Base-by-base conservation (phyloP, 2,329 filamentous ascomycete genomes). In the Penicillium sp. region DNA sequence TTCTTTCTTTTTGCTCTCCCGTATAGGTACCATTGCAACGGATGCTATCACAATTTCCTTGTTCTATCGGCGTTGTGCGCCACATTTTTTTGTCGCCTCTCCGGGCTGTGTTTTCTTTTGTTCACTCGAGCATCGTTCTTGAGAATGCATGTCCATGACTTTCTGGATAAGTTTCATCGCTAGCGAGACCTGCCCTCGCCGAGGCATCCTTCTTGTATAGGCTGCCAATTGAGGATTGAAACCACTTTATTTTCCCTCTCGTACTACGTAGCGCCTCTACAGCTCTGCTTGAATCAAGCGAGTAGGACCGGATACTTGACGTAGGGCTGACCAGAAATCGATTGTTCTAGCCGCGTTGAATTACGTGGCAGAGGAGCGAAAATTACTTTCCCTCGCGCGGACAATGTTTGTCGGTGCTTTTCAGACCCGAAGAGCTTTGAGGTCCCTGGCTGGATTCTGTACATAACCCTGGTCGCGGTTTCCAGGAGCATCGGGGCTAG, bases 1-100 rank as follows among this genome's bases (percentile, higher is more conserved):
- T 47, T 61, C 60, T 38, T 60, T 49, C 39, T 55, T 59, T 51
- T 55, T 48, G 7, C 31, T 55, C 42, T 52, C 45, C 59, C 49
- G 57, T 54, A 60, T 52, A 57, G 63, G 61, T 64, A 62, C 45
- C 58, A 62, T 65, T 61, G 58, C 50, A 50, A 58, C 50, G 54
- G 52, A 58, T 48, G 35, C 54, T 54, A 45, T 41, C 22, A 50
- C 51, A 7, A 25, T 55, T 42, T 49, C 35, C 22, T 42, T 59
- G 59, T 56, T 57, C 55, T 50, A 43, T n/a, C 51, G 22, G 52
- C 48, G 31, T 43, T 53, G 39, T 45, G 31, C 43, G 59, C 51
- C 59, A 51, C 58, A 59, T 53, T 52, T 55, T 38, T 20, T 39
- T 51, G 20, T 57, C 55, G 47, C 41, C 54, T 47, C 45, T 12